Percentiles rank a stretch among this genome's conserved stretches.
phyloP scores from a whole-genome alignment of 23 red algal species.

The Gracilaria vermiculophylla region DNA sequence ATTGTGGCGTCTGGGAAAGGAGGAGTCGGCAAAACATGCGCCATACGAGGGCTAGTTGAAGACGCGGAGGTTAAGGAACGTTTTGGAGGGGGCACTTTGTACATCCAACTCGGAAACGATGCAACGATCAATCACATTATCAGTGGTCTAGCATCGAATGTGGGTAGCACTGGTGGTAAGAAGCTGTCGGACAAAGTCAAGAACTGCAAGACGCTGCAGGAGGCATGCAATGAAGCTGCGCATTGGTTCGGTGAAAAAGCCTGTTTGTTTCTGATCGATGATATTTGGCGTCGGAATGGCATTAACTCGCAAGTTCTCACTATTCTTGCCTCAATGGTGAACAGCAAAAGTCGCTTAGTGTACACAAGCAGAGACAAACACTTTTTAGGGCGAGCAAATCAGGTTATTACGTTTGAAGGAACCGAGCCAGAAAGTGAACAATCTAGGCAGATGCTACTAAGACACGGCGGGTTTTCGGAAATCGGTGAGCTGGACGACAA shows the following conservation, averaged over 20 bases:
- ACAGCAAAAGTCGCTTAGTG: too few relatives aligned
- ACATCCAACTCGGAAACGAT: neutral
- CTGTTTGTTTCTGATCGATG: slow-evolving; percentile 14
- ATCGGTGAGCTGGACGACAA: too few relatives aligned
- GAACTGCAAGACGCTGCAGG: neutral
- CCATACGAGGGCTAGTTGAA: neutral
- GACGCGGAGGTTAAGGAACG: neutral
- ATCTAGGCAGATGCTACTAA: too few relatives aligned
- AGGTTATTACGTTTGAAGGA: too few relatives aligned
- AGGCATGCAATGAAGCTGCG: neutral
- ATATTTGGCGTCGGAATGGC: neutral
- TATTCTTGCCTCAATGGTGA: too few relatives aligned
- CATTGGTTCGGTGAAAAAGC: neutral
- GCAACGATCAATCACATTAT: neutral
- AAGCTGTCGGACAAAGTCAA: neutral
- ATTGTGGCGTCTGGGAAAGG: neutral
- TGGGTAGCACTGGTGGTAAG: neutral
- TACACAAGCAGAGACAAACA: too few relatives aligned
- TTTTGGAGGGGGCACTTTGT: neutral
- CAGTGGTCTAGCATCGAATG: neutral
- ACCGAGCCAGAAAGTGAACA: too few relatives aligned
- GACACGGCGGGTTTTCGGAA: too few relatives aligned
- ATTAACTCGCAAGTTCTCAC: neutral
- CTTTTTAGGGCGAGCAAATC: too few relatives aligned
- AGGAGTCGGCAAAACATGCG: slow-evolving; percentile 12